Evolutionary conservation across 805 yeast species (phyloP).

Genomic region (Komagataella ulmi): DNA sequence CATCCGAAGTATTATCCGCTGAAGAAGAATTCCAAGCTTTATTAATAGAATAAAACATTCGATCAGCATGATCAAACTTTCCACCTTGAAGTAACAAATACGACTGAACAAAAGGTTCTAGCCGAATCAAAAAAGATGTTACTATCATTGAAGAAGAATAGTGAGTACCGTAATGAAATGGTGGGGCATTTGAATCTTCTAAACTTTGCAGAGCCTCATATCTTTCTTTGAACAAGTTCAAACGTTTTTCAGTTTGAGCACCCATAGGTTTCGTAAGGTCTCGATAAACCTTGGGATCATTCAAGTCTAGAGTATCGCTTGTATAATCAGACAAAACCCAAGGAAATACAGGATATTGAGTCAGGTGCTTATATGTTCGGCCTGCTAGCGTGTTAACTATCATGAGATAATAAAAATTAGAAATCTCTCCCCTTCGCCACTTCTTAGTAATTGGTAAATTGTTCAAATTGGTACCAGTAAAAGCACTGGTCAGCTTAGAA

Average conservation of each 20-base stretch:
- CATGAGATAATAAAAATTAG: constrained; percentile 75
- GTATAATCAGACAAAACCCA: constrained; percentile 82
- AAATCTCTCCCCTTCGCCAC: constrained; percentile 70
- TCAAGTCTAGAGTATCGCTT: constrained; percentile 55
- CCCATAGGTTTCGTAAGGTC: constrained; percentile 89
- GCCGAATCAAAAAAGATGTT: constrained; percentile 61
- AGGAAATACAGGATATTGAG: constrained; percentile 87
- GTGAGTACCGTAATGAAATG: constrained; percentile 89
- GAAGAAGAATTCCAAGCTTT: constrained; percentile 78
- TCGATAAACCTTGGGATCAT: constrained; percentile 47
- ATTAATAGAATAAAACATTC: constrained; percentile 62
- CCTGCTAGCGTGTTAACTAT: constrained; percentile 78
- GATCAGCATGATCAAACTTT: constrained; percentile 77
- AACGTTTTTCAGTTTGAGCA: constrained; percentile 56
- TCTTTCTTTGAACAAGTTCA: constrained; percentile 51
- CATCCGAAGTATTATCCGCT: constrained; percentile 72
- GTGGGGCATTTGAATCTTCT: constrained; percentile 45
- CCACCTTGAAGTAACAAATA: constrained; percentile 77
- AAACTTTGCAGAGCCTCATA: constrained; percentile 58
- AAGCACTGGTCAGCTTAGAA: constrained; percentile 29
- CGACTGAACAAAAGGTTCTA: constrained; percentile 73
- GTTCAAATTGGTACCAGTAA: constrained; percentile 21
- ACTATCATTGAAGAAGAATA: constrained; percentile 93
- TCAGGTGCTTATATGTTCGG: constrained; percentile 75
- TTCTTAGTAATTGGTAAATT: constrained; percentile 40